phyloP scores from a whole-genome alignment of 164 flowering plant genomes.

The Aristolochia contorta region DNA sequence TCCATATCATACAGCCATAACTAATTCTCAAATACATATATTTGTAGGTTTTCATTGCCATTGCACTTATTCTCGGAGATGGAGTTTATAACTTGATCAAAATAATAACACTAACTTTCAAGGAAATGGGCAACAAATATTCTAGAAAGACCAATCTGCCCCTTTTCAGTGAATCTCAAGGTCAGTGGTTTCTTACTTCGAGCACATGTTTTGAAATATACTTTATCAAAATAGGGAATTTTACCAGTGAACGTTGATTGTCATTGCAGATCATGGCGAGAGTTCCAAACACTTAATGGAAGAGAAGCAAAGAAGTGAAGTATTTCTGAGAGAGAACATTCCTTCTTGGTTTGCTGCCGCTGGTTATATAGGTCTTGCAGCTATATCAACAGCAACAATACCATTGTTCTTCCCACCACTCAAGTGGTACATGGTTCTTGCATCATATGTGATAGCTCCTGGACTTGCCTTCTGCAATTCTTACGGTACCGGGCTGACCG shows the following conservation, averaged over 20 bases:
- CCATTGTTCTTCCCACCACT: conserved; percentile 84
- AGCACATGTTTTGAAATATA: background rate
- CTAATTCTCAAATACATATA: too few relatives aligned
- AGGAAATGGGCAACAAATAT: conserved; percentile 42
- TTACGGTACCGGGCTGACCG: conserved; percentile 91
- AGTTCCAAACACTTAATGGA: conserved; percentile 39
- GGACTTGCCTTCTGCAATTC: conserved; percentile 98
- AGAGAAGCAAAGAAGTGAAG: conserved; percentile 49
- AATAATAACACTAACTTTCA: conserved; percentile 57
- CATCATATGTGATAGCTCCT: conserved; percentile 77
- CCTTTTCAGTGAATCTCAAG: conserved; percentile 32
- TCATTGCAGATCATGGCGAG: conserved; percentile 41
- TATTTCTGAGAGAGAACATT: conserved; percentile 68
- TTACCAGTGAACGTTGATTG: background rate
- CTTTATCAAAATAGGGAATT: background rate
- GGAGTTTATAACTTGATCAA: conserved; percentile 92
- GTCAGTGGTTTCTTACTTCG: conserved; percentile 20
- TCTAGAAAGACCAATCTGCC: conserved; percentile 45
- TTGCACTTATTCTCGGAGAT: conserved; percentile 86
- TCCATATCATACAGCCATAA: background rate
- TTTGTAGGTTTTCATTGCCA: conserved; percentile 83
- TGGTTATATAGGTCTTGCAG: conserved; percentile 73
- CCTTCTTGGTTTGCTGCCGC: conserved; percentile 86
- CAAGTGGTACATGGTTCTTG: conserved; percentile 81
- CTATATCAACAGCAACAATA: conserved; percentile 71